Evolutionary conservation across 169 alveolate species (phyloP).

Genomic region (Eimeria sp.): DNA sequence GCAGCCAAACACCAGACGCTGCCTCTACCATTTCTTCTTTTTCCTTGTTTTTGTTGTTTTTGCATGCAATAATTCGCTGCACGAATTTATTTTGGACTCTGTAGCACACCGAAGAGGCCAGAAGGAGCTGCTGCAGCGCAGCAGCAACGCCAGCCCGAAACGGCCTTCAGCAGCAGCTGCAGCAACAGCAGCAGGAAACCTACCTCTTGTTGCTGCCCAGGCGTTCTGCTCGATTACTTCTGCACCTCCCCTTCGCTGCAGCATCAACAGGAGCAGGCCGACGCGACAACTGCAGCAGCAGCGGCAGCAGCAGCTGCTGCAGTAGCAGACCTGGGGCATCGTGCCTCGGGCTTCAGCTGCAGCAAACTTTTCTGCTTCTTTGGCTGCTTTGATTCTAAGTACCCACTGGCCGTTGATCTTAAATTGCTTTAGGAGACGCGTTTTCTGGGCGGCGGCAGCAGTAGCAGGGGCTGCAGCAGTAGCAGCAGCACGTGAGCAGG

Average conservation of each 20-base stretch:
- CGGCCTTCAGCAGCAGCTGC: slow-evolving; percentile 8
- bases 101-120: neutral
- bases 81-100: neutral
- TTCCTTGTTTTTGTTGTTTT: neutral
- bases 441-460: neutral
- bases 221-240: neutral
- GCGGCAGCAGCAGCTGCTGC: neutral
- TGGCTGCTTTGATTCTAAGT: neutral
- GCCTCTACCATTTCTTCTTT: neutral
- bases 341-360: neutral
- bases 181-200: neutral
- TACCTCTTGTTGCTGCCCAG: neutral
- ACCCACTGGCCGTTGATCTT: neutral
- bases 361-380: neutral
- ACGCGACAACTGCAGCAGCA: neutral
- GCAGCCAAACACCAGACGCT: neutral
- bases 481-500: neutral
- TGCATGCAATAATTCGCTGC: no score
- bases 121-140: slow-evolving; percentile 16
- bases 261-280: neutral
- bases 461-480: neutral
- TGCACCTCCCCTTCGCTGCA: neutral
- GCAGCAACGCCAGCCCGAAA: neutral
- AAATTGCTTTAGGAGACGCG: neutral
- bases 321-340: neutral